A percentile compares a stretch with the other conserved stretches of the same genome.
phyloP scores from a whole-genome alignment of 2,329 filamentous ascomycete species.

The Botrytis fragariae region DNA sequence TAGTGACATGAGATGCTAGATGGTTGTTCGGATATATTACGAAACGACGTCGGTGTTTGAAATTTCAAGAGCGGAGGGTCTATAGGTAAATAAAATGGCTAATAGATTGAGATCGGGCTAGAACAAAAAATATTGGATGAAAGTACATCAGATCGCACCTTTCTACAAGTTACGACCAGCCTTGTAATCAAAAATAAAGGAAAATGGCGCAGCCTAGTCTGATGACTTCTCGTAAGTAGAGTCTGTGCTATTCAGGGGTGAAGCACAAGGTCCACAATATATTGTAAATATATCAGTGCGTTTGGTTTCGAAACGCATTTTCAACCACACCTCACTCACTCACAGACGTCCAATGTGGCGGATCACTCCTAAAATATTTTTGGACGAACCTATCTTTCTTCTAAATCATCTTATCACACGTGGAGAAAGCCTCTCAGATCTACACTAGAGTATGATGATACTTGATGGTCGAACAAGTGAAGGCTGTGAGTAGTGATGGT shows the following conservation, averaged over 20 bases:
- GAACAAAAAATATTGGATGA: background rate
- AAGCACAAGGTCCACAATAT: background rate
- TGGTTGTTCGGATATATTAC: slow-evolving; percentile 2
- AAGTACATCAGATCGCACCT: background rate
- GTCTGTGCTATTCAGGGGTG: slow-evolving; percentile 2
- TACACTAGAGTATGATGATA: background rate
- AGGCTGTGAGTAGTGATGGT: slow-evolving; percentile 9
- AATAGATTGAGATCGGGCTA: background rate
- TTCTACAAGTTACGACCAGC: background rate
- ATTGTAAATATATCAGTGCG: background rate
- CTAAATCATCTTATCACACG: background rate
- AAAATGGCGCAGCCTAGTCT: background rate
- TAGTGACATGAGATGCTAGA: background rate
- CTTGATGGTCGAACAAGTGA: slow-evolving; percentile 13
- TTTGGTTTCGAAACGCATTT: slow-evolving; percentile 15
- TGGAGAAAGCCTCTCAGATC: background rate
- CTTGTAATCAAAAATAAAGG: background rate
- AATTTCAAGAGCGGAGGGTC: background rate
- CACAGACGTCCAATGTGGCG: background rate
- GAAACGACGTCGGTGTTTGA: slow-evolving; percentile 10
- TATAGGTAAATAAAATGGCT: background rate
- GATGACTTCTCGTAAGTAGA: background rate
- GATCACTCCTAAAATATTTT: background rate
- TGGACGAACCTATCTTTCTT: background rate
- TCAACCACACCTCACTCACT: background rate